These are phyloP conservation scores for Xylariaceae sp. DNA, from an alignment of 2,329 filamentous ascomycete genomes.

Conservation along the genomic window DNA sequence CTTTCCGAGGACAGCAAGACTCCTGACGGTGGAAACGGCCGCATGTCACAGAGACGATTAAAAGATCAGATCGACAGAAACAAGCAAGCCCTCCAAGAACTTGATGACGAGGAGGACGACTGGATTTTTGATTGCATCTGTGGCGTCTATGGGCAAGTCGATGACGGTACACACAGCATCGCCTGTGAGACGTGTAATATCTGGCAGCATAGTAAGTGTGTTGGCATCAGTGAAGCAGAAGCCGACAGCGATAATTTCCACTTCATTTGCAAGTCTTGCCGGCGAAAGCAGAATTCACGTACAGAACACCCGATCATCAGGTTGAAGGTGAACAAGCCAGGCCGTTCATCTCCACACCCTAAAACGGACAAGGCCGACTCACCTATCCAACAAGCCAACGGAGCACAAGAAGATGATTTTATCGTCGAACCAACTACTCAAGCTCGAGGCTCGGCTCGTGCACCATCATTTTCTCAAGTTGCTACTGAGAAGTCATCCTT, in stretches of 20 bases:
- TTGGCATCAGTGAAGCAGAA: slow-evolving; percentile 72
- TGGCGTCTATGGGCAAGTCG: slow-evolving; percentile 84
- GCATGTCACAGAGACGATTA: slow-evolving; percentile 75
- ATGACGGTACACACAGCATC: slow-evolving; percentile 90
- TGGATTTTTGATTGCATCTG: slow-evolving; percentile 97
- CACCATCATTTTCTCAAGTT: no score
- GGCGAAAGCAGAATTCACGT: slow-evolving; percentile 52
- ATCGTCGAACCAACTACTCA: slow-evolving; percentile 18
- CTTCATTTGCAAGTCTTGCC: slow-evolving; percentile 79
- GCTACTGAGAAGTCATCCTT: background rate
- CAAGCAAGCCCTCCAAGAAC: slow-evolving; percentile 68
- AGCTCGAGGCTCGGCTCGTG: slow-evolving; percentile 6
- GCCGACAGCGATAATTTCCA: slow-evolving; percentile 84
- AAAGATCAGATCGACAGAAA: slow-evolving; percentile 77
- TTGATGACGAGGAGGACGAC: slow-evolving; percentile 67
- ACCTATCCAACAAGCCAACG: slow-evolving; percentile 10
- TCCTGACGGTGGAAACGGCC: slow-evolving; percentile 48
- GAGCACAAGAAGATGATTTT: slow-evolving; percentile 7
- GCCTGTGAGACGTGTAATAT: slow-evolving; percentile 91
- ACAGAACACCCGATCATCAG: slow-evolving; percentile 58
- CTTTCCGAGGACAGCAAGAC: slow-evolving; percentile 72
- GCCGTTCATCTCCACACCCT: slow-evolving; percentile 19
- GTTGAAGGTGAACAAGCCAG: slow-evolving; percentile 42
- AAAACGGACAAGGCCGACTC: slow-evolving; percentile 18
- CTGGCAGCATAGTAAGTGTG: slow-evolving; percentile 95